Evolutionary conservation across 257 asterid genomes (phyloP).

Genomic region (Datura wrightii): DNA sequence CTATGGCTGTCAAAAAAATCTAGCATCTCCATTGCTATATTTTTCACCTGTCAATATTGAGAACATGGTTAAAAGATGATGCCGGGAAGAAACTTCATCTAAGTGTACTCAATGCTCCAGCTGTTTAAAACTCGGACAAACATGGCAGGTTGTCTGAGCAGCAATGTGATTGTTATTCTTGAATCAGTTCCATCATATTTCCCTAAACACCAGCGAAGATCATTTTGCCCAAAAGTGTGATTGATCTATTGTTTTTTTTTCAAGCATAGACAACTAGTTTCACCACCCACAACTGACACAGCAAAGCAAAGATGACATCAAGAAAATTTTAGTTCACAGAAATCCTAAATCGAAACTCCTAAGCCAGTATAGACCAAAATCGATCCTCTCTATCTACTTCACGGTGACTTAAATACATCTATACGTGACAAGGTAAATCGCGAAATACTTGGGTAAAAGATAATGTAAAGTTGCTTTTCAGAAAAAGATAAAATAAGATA

Average conservation of each 20-base stretch:
- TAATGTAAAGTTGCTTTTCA: not conserved
- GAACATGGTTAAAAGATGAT: not conserved
- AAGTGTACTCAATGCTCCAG: not conserved
- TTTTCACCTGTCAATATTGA: slow-evolving; percentile 69
- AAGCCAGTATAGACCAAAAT: not conserved
- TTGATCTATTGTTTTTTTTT: not conserved
- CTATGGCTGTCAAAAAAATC: slow-evolving; percentile 88
- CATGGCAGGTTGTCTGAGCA: not conserved
- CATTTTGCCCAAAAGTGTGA: not conserved
- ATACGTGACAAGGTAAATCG: not conserved
- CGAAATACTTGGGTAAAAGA: not conserved
- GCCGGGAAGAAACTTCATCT: not conserved
- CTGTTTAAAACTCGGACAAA: not conserved
- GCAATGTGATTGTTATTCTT: not conserved
- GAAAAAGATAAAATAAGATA: not conserved
- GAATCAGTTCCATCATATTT: not conserved
- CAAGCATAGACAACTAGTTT: not conserved
- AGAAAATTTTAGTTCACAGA: not conserved
- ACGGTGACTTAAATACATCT: not conserved
- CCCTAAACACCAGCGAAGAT: not conserved
- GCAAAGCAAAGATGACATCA: not conserved
- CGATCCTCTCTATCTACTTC: not conserved
- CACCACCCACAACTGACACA: not conserved
- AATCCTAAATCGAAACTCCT: not conserved
- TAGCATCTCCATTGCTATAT: slow-evolving; percentile 87